A percentile compares a stretch with the other conserved stretches of the same genome.
These are phyloP conservation scores for Lasiosphaeria ovina DNA, from an alignment of 495 filamentous ascomycete genomes.

Conservation along the genomic window DNA sequence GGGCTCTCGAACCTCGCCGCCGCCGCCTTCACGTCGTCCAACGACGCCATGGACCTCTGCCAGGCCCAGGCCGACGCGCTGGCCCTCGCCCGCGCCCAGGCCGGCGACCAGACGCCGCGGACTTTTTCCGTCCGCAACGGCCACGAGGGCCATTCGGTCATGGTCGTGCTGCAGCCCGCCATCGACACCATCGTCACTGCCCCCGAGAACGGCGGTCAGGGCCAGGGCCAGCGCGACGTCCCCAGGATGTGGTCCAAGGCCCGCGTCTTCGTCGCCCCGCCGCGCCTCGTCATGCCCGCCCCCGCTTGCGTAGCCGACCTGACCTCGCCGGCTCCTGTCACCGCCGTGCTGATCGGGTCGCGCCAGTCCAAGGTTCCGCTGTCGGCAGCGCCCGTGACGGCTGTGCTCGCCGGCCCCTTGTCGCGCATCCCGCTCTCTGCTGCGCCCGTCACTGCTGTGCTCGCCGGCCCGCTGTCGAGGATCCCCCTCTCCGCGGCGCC, in stretches of 20 bases:
- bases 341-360: too few species aligned
- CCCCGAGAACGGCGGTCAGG: background rate
- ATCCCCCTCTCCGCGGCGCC: too few species aligned
- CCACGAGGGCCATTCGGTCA: constrained; percentile 14
- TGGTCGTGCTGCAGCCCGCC: constrained; percentile 15
- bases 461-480: too few species aligned
- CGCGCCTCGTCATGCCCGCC: background rate
- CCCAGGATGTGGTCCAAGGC: constrained; percentile 13
- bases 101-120: background rate
- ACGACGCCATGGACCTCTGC: constrained; percentile 17
- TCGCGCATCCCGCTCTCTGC: background rate
- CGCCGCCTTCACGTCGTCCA: background rate
- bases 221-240: background rate
- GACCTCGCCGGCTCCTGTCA: too few species aligned
- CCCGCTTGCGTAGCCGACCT: too few species aligned
- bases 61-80: constrained; percentile 5
- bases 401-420: background rate
- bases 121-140: background rate
- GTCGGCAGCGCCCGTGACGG: background rate
- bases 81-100: background rate
- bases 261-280: constrained; percentile 7
- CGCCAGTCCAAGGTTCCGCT: background rate
- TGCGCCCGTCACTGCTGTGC: background rate
- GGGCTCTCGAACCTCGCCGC: constrained; percentile 5
- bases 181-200: constrained; percentile 1